phyloP scores from a whole-genome alignment of 1,284 basidiomycete species.

The Rhodotorula sp. region DNA sequence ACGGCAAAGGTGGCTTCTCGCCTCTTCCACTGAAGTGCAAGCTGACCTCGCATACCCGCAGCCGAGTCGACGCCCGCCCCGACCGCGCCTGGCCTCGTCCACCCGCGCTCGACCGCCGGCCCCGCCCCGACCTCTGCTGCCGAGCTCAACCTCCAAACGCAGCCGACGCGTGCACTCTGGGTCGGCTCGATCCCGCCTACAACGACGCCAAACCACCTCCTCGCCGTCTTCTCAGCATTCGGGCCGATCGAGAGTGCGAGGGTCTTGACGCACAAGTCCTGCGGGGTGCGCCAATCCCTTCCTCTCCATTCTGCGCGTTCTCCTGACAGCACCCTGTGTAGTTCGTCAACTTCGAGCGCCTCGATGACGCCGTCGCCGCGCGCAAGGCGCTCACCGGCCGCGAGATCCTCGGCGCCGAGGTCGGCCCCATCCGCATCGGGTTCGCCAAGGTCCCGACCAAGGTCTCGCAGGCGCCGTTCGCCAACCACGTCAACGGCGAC shows the following conservation, averaged over 20 bases:
- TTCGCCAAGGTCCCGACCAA: slow-evolving; percentile 65
- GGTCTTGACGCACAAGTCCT: slow-evolving; percentile 95
- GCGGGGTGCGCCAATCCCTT: slow-evolving; percentile 60
- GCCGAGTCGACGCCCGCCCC: slow-evolving; percentile 65
- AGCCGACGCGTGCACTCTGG: slow-evolving; percentile 91
- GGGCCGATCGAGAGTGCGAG: slow-evolving; percentile 95
- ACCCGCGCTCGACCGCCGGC: slow-evolving; percentile 55
- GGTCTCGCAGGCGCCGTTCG: slow-evolving; percentile 12
- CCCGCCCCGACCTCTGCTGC: slow-evolving; percentile 14
- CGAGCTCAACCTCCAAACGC: slow-evolving; percentile 52
- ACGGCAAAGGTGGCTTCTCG: slow-evolving; percentile 72
- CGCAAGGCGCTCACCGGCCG: slow-evolving; percentile 92
- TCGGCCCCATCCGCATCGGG: slow-evolving; percentile 92
- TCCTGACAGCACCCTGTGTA: background rate
- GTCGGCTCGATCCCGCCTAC: slow-evolving; percentile 92
- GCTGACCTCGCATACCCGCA: slow-evolving; percentile 72
- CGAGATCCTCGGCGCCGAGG: slow-evolving; percentile 91
- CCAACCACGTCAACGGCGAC: slow-evolving; percentile 5
- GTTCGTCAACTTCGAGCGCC: slow-evolving; percentile 90
- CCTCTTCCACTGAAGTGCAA: background rate
- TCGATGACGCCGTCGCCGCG: slow-evolving; percentile 93
- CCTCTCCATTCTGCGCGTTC: background rate
- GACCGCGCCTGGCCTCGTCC: slow-evolving; percentile 53
- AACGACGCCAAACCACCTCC: slow-evolving; percentile 86
- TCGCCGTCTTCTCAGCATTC: slow-evolving; percentile 88